Conservation (phyloP, 768 basidiomycete genomes). For the Cyclocybe cylindracea region DNA sequence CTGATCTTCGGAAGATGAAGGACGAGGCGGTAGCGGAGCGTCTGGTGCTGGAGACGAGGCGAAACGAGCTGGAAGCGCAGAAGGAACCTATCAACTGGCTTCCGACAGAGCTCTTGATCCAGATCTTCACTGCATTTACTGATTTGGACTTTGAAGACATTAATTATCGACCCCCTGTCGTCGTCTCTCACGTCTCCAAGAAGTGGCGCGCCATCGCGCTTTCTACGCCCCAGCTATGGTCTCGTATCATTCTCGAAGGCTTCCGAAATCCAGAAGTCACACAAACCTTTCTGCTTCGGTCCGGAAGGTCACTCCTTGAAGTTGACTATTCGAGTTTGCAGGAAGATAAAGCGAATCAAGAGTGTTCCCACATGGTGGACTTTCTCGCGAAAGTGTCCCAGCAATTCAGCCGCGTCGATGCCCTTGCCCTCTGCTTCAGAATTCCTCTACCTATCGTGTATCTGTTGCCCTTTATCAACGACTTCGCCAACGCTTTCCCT, state of each 20-base stretch:
- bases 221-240: conserved; percentile 46
- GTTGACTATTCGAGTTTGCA: conserved; percentile 31
- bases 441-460: conserved; percentile 15
- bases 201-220: conserved; percentile 50
- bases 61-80: conserved; percentile 35
- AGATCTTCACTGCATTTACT: conserved; percentile 36
- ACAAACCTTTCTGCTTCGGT: conserved; percentile 35
- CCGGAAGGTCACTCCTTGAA: conserved; percentile 31
- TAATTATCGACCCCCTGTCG: conserved; percentile 34
- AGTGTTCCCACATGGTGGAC: conserved; percentile 16
- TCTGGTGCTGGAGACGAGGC: conserved; percentile 26
- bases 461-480: conserved; percentile 18
- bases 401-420: conserved; percentile 28
- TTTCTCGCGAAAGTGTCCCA: conserved; percentile 23
- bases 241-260: conserved; percentile 21
- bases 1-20: conserved; percentile 39
- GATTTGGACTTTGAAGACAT: conserved; percentile 25
- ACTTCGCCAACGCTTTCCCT: conserved; percentile 14
- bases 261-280: conserved; percentile 9
- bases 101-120: conserved; percentile 46
- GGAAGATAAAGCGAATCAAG: conserved; percentile 7
- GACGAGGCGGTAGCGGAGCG: conserved; percentile 35
- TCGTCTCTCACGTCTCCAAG: conserved; percentile 49
- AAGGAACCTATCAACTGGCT: conserved; percentile 52
- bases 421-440: conserved; percentile 18